Percentiles rank a stretch among this genome's conserved stretches.
Conservation (phyloP, 257 asterid species). For the Fraxinus americana region DNA sequence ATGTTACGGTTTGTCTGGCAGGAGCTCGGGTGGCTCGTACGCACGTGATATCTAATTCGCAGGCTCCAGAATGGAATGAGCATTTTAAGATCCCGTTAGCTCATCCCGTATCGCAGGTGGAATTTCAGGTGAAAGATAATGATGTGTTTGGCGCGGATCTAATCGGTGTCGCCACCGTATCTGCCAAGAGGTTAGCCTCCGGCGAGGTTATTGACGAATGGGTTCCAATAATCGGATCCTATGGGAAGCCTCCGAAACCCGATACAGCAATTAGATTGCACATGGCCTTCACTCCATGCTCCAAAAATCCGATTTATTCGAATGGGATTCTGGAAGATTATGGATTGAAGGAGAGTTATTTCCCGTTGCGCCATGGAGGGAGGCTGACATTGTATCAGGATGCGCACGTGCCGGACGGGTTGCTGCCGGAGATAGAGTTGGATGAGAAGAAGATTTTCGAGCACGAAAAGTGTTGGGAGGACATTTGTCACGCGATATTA, state of each 20-base stretch:
- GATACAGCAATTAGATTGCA: slow-evolving; percentile 61
- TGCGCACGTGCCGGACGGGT: slow-evolving; percentile 70
- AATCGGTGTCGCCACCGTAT: slow-evolving; percentile 67
- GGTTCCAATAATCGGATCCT: slow-evolving; percentile 69
- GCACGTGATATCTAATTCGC: slow-evolving; percentile 73
- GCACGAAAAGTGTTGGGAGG: slow-evolving; percentile 78
- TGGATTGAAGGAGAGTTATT: slow-evolving; percentile 66
- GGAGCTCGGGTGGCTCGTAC: slow-evolving; percentile 90
- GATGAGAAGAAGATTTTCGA: slow-evolving; percentile 40
- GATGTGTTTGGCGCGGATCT: slow-evolving; percentile 89
- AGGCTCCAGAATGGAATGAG: slow-evolving; percentile 83
- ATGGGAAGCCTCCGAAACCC: slow-evolving; percentile 72
- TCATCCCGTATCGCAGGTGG: slow-evolving; percentile 82
- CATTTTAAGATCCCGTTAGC: slow-evolving; percentile 78
- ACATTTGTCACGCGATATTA: slow-evolving; percentile 69
- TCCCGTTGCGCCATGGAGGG: slow-evolving; percentile 79
- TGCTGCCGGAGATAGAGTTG: slow-evolving; percentile 61
- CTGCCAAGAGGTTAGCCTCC: slow-evolving; percentile 55
- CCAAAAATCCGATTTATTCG: slow-evolving; percentile 40
- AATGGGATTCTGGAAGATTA: slow-evolving; percentile 48
- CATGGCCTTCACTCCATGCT: slow-evolving; percentile 63
- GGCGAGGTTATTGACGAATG: slow-evolving; percentile 78
- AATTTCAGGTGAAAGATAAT: slow-evolving; percentile 84
- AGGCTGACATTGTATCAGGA: slow-evolving; percentile 71
- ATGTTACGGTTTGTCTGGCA: slow-evolving; percentile 76